A percentile compares a stretch with the other conserved stretches of the same genome.
Conservation (phyloP, 2,329 filamentous ascomycete species). For the Pseudogymnoascus sp. region DNA sequence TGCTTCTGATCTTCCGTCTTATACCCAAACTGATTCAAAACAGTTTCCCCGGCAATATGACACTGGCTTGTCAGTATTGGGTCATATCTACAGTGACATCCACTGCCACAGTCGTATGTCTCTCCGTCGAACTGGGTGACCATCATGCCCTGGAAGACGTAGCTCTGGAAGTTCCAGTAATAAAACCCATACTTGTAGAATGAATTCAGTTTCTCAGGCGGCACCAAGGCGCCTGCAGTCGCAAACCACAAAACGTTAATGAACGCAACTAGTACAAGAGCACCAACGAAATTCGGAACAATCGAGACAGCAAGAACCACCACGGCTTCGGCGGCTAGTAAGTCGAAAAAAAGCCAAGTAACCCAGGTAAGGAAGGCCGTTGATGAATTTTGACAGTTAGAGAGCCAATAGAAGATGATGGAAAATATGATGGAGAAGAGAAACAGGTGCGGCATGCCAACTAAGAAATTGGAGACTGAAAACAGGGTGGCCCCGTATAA, state of each 20-base stretch:
- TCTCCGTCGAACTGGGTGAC: conserved; percentile 63
- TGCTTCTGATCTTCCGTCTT: neutral
- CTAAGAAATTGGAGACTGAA: conserved; percentile 67
- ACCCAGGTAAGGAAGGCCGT: conserved; percentile 65
- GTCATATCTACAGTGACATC: conserved; percentile 36
- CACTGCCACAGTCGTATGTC: conserved; percentile 45
- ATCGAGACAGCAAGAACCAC: conserved; percentile 65
- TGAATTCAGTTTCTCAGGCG: conserved; percentile 59
- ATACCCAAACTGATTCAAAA: neutral
- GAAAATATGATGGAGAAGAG: conserved; percentile 67
- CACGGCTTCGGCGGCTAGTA: conserved; percentile 69
- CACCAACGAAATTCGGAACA: conserved; percentile 68
- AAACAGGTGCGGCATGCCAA: conserved; percentile 51
- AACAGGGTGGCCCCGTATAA: conserved; percentile 66
- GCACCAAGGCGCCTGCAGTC: conserved; percentile 71
- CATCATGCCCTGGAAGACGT: conserved; percentile 86
- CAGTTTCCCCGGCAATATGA: neutral
- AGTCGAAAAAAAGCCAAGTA: conserved; percentile 73
- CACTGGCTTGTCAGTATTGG: neutral
- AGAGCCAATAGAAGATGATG: conserved; percentile 66
- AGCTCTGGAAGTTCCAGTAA: conserved; percentile 76
- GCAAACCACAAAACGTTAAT: conserved; percentile 82
- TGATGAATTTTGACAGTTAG: conserved; percentile 58
- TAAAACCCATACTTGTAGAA: conserved; percentile 84
- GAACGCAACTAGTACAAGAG: conserved; percentile 69